Percentiles rank a stretch among this genome's conserved stretches.
Conservation (phyloP, 2,329 filamentous ascomycete species). For the Neopestalotiopsis sp. region DNA sequence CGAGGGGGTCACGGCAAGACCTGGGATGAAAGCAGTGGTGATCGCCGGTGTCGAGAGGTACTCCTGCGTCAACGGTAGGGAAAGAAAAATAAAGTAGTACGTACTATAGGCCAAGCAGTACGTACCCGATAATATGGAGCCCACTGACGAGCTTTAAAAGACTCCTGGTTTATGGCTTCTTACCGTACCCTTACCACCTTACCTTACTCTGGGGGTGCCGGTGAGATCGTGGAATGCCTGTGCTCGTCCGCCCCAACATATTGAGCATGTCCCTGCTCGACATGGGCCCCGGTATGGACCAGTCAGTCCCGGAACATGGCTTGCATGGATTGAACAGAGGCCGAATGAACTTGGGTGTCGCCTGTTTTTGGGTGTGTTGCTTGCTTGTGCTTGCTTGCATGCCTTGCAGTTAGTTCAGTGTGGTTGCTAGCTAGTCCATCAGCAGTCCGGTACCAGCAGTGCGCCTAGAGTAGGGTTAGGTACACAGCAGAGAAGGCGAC, state of each 20-base stretch:
- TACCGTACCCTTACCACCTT: slow-evolving; percentile 39
- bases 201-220: slow-evolving; percentile 46
- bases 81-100: slow-evolving; percentile 25
- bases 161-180: slow-evolving; percentile 17
- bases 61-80: slow-evolving; percentile 40
- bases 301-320: slow-evolving; percentile 19
- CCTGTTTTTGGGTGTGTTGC: slow-evolving; percentile 27
- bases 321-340: slow-evolving; percentile 25
- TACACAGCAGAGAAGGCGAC: neutral
- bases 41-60: slow-evolving; percentile 40
- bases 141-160: slow-evolving; percentile 32
- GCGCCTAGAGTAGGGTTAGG: neutral
- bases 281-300: slow-evolving; percentile 21
- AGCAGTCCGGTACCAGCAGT: slow-evolving; percentile 15
- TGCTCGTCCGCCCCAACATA: slow-evolving; percentile 32
- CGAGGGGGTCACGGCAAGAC: slow-evolving; percentile 37
- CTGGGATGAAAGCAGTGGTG: slow-evolving; percentile 45
- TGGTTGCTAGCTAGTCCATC: slow-evolving; percentile 12
- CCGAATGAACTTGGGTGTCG: slow-evolving; percentile 34
- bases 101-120: neutral
- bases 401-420: too few relatives aligned
- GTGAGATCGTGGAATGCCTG: slow-evolving; percentile 30
- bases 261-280: slow-evolving; percentile 30
- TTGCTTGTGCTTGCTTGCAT: too few relatives aligned
- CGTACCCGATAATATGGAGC: slow-evolving; percentile 35